Base-by-base conservation (phyloP, 805 yeast genomes). In the Aciculoconidium aculeatum region DNA sequence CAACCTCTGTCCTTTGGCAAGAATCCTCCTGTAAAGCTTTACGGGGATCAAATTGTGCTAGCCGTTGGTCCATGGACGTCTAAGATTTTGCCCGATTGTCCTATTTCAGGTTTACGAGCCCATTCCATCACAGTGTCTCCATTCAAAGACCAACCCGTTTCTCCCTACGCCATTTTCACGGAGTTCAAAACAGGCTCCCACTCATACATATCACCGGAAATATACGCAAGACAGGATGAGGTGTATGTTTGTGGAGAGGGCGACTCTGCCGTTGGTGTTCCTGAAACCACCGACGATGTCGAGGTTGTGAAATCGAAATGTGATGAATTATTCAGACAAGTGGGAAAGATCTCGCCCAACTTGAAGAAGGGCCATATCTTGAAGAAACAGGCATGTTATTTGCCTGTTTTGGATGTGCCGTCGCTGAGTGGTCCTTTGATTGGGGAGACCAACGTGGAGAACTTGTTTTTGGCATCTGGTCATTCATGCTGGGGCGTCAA, bases 401-500 rank as follows among this genome's bases (percentile, higher is more conserved):
- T 90, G 46, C 98, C 98, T 1, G 95, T 90, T 4, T 70, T 90
- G 29, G 95, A 90, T 51, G 90, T 87, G 6, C 94, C 96, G 1
- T 81, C 94, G 4, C 75, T 85, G 21, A 75, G 90, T 2, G 98
- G 98, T 5, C 98, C 98, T 0, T 64, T 92, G 31, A 79, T 90
- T 43, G 98, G 98, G 25, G 90, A 84, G 45, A 90, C 97, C 0
- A 87, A 87, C 47, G 94, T 88, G 6, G 75, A 72, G 13, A 77
- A 79, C 36, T 61, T 90, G 37, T 82, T 64, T 44, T 55, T 90
- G 32, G 95, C 96, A 2, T 75, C 90, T 10, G 98, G 97, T 0
- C 98, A 90, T 56, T 82, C 95, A 10, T 92, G 97, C 59, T 90
- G 98, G 98, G 98, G 98, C 13, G 92, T 90, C 39, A 92, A 90